Evolutionary conservation across 2,329 filamentous ascomycete species (phyloP), one percentile per base, ranked within the genome.

Genomic region (Fusarium proliferatum): DNA sequence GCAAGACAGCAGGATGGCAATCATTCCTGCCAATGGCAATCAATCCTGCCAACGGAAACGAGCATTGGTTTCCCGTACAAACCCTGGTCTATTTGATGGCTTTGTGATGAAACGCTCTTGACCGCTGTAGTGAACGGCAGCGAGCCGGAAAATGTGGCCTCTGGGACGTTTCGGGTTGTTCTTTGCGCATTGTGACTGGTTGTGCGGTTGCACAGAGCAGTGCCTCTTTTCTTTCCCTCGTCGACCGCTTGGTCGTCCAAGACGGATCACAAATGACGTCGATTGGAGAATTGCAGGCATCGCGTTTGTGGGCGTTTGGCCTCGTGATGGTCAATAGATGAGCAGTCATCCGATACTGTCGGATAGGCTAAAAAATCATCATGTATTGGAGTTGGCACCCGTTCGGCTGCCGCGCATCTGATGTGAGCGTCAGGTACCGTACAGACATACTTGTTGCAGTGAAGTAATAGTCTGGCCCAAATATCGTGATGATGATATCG

Each of bases 191-290:
- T 21, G 30, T 43, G 55, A 55, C 55, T 68, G 55, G 65, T 8
- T 49, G 41, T 11, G 34, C 39, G 9, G 48, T 68, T 34, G 26
- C n/a, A 68, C 46, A 55, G 33, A 51, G 52, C 36, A 36, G 46
- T 28, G 23, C 58, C 39, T 23, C 34, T 36, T n/a, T 34, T 28
- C 10, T n/a, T 19, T 17, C 21, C 21, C 21, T 26, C 56, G 26
- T 28, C 43, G 58, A 64, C 51, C 52, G n/a, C 52, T 70, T 69
- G 67, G 30, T 70, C 36, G 36, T 23, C 19, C 34, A 43, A 23
- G 34, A 41, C 26, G 23, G 13, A 36, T 23, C 30, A 58, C 19
- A 13, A 48, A 9, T 48, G 53, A 34, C 30, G 26, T 34, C 26
- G 23, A 9, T 23, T 21, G 46, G 34, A 19, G 49, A 41, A 49